Percentiles rank a stretch among this genome's conserved stretches.
Evolutionary conservation across 192 early-diverging fungal genomes (phyloP).

Genomic region (Gryganskiella cystojenkinii): DNA sequence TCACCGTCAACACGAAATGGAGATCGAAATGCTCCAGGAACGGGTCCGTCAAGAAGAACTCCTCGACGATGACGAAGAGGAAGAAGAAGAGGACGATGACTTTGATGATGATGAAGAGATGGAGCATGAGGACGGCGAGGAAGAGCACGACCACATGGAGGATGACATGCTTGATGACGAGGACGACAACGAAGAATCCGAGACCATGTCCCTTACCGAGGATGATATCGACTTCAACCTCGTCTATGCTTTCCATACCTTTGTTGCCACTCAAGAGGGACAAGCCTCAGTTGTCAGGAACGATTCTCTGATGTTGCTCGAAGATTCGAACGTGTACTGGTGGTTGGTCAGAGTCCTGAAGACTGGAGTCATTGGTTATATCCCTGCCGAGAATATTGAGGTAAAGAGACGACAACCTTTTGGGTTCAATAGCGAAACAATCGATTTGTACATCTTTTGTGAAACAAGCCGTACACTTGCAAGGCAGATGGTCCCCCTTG

Average conservation of each 20-base stretch:
- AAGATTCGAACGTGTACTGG: slow-evolving; percentile 92
- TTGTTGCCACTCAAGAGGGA: slow-evolving; percentile 88
- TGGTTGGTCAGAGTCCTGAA: slow-evolving; percentile 77
- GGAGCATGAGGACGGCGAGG: slow-evolving; percentile 21
- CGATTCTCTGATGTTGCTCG: slow-evolving; percentile 80
- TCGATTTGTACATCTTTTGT: no score
- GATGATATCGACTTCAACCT: slow-evolving; percentile 77
- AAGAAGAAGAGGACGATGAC: slow-evolving; percentile 24
- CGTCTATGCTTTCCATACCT: slow-evolving; percentile 89
- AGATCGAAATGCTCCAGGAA: slow-evolving; percentile 16
- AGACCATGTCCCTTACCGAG: slow-evolving; percentile 59
- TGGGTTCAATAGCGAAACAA: no score
- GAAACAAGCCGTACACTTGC: no score
- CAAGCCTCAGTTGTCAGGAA: slow-evolving; percentile 85
- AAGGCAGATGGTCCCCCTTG: no score
- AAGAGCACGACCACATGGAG: slow-evolving; percentile 31
- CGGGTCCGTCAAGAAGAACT: slow-evolving; percentile 11
- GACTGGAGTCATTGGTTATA: slow-evolving; percentile 81
- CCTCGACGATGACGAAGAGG: slow-evolving; percentile 27
- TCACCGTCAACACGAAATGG: slow-evolving; percentile 22
- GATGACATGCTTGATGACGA: slow-evolving; percentile 53
- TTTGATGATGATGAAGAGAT: slow-evolving; percentile 2
- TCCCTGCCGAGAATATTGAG: slow-evolving; percentile 91
- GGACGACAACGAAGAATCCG: slow-evolving; percentile 57
- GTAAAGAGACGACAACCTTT: slow-evolving; percentile 52